phyloP scores from a whole-genome alignment of 495 filamentous ascomycete genomes.

The Haplographium delicatum region DNA sequence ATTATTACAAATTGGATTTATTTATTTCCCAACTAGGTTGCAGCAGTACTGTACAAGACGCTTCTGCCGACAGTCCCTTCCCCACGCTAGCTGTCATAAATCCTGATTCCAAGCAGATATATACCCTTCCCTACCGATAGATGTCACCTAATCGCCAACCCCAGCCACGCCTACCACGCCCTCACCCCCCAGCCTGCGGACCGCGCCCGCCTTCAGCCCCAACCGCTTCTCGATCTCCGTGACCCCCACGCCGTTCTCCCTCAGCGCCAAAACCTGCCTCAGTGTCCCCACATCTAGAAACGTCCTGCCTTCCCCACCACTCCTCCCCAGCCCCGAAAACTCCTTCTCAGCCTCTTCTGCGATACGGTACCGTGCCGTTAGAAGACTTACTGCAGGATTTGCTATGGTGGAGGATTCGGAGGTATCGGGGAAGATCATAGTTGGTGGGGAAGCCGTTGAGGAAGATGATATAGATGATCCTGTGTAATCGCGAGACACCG shows the following conservation, averaged over 20 bases:
- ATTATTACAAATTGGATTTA: no score
- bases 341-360: slow-evolving; percentile 44
- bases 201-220: slow-evolving; percentile 51
- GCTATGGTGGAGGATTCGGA: slow-evolving; percentile 2
- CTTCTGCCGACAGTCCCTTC: no score
- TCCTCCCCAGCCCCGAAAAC: slow-evolving; percentile 38
- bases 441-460: background rate
- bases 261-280: slow-evolving; percentile 53
- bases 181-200: slow-evolving; percentile 46
- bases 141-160: no score
- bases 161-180: slow-evolving; percentile 42
- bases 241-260: slow-evolving; percentile 45
- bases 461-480: background rate
- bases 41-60: no score
- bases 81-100: no score
- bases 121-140: no score
- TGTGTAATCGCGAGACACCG: background rate
- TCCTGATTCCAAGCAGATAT: no score
- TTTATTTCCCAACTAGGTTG: no score
- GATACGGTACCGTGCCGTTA: slow-evolving; percentile 19
- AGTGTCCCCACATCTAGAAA: slow-evolving; percentile 61
- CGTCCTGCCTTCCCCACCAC: slow-evolving; percentile 41
- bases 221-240: slow-evolving; percentile 54
- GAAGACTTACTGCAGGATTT: slow-evolving; percentile 20
- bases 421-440: background rate